Evolutionary conservation across 176 grass and related monocot species (phyloP).

Genomic region (Avena insularis): DNA sequence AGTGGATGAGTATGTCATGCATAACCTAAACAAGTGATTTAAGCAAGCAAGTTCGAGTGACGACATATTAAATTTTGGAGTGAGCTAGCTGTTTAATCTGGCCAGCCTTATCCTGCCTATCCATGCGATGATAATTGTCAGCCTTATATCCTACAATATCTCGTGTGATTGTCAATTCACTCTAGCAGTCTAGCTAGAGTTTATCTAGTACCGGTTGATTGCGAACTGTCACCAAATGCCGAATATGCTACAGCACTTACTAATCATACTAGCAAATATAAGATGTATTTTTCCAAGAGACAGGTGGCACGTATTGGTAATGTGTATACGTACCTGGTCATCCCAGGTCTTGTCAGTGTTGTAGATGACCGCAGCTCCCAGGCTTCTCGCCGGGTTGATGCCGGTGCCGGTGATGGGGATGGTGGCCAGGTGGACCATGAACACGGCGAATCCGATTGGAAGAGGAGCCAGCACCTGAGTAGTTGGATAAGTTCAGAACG

Average conservation of each 20-base stretch:
- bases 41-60: constrained; percentile 4
- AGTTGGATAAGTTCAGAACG: constrained; percentile 1
- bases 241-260: too few species aligned
- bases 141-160: neutral
- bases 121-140: neutral
- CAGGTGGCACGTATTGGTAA: neutral
- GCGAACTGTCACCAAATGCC: constrained; percentile 14
- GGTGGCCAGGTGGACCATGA: constrained; percentile 91
- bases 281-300: neutral
- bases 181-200: neutral
- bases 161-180: neutral
- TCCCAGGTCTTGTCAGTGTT: constrained; percentile 73
- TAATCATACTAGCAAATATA: neutral
- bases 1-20: constrained; percentile 39
- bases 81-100: neutral
- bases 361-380: constrained; percentile 82
- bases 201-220: constrained; percentile 18
- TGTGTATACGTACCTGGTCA: constrained; percentile 57
- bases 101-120: constrained; percentile 32
- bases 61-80: neutral
- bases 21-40: constrained; percentile 26
- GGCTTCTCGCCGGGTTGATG: constrained; percentile 91
- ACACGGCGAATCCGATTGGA: constrained; percentile 90
- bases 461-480: constrained; percentile 87
- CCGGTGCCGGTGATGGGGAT: constrained; percentile 94